phyloP scores from a whole-genome alignment of 352 stramenopile genomes.

The Plasmopara muralis region DNA sequence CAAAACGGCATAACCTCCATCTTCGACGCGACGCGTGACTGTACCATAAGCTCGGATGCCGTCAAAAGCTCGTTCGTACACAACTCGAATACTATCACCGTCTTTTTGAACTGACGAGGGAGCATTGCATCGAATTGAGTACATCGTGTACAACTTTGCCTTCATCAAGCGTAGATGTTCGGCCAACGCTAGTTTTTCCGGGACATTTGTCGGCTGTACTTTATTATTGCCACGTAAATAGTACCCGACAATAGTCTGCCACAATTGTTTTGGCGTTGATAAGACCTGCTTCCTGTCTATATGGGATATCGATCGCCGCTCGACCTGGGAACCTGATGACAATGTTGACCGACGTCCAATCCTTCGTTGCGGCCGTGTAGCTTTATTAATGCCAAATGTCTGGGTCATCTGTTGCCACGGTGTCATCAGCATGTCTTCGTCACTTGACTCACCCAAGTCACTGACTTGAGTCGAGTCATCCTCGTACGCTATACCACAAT shows the following conservation, averaged over 20 bases:
- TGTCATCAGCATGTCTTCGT: slow-evolving; percentile 73
- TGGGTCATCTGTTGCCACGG: slow-evolving; percentile 83
- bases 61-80: slow-evolving; percentile 36
- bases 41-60: slow-evolving; percentile 47
- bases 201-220: slow-evolving; percentile 40
- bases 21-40: slow-evolving; percentile 38
- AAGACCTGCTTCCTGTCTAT: slow-evolving; percentile 47
- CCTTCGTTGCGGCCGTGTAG: slow-evolving; percentile 9
- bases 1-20: slow-evolving; percentile 46
- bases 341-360: slow-evolving; percentile 43
- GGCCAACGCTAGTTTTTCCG: slow-evolving; percentile 18
- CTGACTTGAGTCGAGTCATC: slow-evolving; percentile 81
- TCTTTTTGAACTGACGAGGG: slow-evolving; percentile 1
- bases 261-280: slow-evolving; percentile 46
- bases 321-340: slow-evolving; percentile 56
- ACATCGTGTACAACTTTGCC: slow-evolving; percentile 22
- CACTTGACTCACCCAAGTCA: slow-evolving; percentile 68
- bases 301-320: slow-evolving; percentile 46
- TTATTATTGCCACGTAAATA: slow-evolving; percentile 62
- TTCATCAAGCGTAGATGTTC: slow-evolving; percentile 37
- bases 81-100: slow-evolving; percentile 31
- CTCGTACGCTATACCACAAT: slow-evolving; percentile 65
- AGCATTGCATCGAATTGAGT: slow-evolving; percentile 16
- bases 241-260: slow-evolving; percentile 57
- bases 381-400: slow-evolving; percentile 69